These are phyloP conservation scores for Candida coleopterorum DNA, from an alignment of 805 yeast species.

Conservation along the genomic window DNA sequence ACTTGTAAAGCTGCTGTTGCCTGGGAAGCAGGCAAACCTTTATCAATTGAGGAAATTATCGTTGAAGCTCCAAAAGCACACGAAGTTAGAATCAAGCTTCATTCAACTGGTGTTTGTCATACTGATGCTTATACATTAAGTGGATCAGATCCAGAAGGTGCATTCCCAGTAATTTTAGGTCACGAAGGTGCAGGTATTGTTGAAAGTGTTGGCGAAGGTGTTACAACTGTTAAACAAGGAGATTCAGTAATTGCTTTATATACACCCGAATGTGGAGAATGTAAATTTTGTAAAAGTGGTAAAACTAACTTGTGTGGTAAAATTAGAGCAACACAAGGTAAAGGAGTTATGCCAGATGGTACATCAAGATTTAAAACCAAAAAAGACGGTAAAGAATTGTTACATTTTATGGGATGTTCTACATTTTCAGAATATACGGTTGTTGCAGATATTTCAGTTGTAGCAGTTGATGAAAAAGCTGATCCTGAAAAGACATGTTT, in stretches of 20 bases:
- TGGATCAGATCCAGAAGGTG: slow-evolving; percentile 95
- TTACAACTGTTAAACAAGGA: slow-evolving; percentile 83
- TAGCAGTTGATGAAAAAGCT: slow-evolving; percentile 81
- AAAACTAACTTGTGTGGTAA: slow-evolving; percentile 96
- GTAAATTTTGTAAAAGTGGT: slow-evolving; percentile 92
- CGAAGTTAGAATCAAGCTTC: slow-evolving; percentile 89
- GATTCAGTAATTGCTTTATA: slow-evolving; percentile 91
- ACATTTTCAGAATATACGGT: slow-evolving; percentile 97
- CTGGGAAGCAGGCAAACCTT: slow-evolving; percentile 88
- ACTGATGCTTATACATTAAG: slow-evolving; percentile 96
- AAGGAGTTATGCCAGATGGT: slow-evolving; percentile 98
- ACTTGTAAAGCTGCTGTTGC: slow-evolving; percentile 96
- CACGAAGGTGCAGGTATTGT: slow-evolving; percentile 99
- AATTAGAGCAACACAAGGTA: slow-evolving; percentile 96
- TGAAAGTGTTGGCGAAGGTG: slow-evolving; percentile 93
- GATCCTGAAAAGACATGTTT: slow-evolving; percentile 83
- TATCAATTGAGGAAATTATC: slow-evolving; percentile 78
- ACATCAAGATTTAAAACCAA: slow-evolving; percentile 83
- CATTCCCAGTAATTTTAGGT: slow-evolving; percentile 88
- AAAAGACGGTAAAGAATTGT: slow-evolving; percentile 71
- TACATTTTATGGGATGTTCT: slow-evolving; percentile 98
- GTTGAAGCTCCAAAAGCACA: slow-evolving; percentile 95
- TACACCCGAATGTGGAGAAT: slow-evolving; percentile 94
- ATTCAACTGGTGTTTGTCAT: slow-evolving; percentile 93
- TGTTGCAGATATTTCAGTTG: slow-evolving; percentile 95